Percentiles rank a stretch among this genome's conserved stretches.
These are phyloP conservation scores for Aspergillus carlsbadensis DNA, from an alignment of 495 filamentous ascomycete species.

Conservation along the genomic window DNA sequence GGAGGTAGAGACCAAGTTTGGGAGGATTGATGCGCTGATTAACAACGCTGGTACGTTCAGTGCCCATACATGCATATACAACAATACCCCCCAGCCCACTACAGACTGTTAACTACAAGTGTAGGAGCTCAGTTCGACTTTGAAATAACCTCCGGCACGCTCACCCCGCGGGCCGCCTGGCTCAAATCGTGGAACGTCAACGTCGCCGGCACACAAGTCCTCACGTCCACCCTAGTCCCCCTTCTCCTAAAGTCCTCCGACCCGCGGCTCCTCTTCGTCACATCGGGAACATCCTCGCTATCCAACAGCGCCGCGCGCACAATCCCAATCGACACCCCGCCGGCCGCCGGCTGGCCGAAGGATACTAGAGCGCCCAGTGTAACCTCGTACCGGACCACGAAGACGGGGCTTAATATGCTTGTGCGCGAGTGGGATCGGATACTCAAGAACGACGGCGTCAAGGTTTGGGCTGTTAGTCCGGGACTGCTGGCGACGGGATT, in stretches of 20 bases:
- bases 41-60: slow-evolving; percentile 51
- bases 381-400: slow-evolving; percentile 49
- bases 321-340: slow-evolving; percentile 32
- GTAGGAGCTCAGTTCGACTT: slow-evolving; percentile 37
- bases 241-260: slow-evolving; percentile 43
- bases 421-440: slow-evolving; percentile 57
- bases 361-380: slow-evolving; percentile 2
- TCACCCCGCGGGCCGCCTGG: slow-evolving; percentile 40
- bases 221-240: slow-evolving; percentile 45
- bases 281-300: slow-evolving; percentile 48
- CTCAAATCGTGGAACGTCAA: slow-evolving; percentile 58
- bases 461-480: slow-evolving; percentile 54
- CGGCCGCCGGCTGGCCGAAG: slow-evolving; percentile 49
- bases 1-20: slow-evolving; percentile 32
- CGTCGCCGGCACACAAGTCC: slow-evolving; percentile 48
- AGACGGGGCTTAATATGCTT: slow-evolving; percentile 66
- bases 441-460: slow-evolving; percentile 58
- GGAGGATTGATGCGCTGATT: slow-evolving; percentile 49
- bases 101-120: background rate
- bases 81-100: too few species aligned
- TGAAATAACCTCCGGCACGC: slow-evolving; percentile 28
- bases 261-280: slow-evolving; percentile 50
- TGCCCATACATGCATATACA: too few species aligned
- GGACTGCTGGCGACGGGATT: slow-evolving; percentile 58
- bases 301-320: slow-evolving; percentile 30